A percentile compares a stretch with the other conserved stretches of the same genome.
Evolutionary conservation across 495 filamentous ascomycete species (phyloP).

Genomic region (Aspergillus ellipticus): DNA sequence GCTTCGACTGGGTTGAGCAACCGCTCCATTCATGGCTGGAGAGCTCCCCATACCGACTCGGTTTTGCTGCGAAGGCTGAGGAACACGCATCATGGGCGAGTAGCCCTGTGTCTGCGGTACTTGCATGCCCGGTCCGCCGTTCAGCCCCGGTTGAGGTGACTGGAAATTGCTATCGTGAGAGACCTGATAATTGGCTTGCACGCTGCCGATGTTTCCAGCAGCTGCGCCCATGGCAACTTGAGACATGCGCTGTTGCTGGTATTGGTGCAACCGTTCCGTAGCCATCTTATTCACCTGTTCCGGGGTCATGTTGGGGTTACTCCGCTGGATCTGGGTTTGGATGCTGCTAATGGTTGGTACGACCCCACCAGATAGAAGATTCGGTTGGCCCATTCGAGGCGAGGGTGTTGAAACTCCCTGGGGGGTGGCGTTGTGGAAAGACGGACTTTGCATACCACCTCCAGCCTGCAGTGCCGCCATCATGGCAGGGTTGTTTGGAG

Average conservation of each 20-base stretch:
- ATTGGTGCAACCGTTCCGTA: conserved; percentile 54
- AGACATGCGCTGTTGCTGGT: conserved; percentile 51
- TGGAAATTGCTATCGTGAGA: conserved; percentile 41
- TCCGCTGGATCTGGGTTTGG: conserved; percentile 47
- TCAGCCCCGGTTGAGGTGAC: conserved; percentile 29
- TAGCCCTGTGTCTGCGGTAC: conserved; percentile 60
- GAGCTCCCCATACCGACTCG: conserved; percentile 38
- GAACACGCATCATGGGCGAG: conserved; percentile 68
- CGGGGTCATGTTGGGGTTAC: conserved; percentile 52
- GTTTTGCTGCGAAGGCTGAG: conserved; percentile 52
- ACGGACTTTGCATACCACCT: conserved; percentile 48
- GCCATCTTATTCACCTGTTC: conserved; percentile 60
- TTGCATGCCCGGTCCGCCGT: conserved; percentile 38
- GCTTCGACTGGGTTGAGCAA: conserved; percentile 41
- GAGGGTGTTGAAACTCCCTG: conserved; percentile 48
- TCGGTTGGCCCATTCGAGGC: conserved; percentile 49
- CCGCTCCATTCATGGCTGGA: conserved; percentile 38
- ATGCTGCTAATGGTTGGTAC: conserved; percentile 51
- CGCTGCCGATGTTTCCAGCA: conserved; percentile 47
- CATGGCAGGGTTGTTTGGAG: conserved; percentile 51
- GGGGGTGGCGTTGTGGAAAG: conserved; percentile 41
- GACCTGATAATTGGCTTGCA: conserved; percentile 40
- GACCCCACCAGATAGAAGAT: conserved; percentile 50
- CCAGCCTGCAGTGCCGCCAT: conserved; percentile 49
- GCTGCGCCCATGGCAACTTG: conserved; percentile 66